A percentile compares a stretch with the other conserved stretches of the same genome.
These are phyloP conservation scores for Chionographis japonica DNA, from an alignment of 106 monocot species.

Conservation along the genomic window DNA sequence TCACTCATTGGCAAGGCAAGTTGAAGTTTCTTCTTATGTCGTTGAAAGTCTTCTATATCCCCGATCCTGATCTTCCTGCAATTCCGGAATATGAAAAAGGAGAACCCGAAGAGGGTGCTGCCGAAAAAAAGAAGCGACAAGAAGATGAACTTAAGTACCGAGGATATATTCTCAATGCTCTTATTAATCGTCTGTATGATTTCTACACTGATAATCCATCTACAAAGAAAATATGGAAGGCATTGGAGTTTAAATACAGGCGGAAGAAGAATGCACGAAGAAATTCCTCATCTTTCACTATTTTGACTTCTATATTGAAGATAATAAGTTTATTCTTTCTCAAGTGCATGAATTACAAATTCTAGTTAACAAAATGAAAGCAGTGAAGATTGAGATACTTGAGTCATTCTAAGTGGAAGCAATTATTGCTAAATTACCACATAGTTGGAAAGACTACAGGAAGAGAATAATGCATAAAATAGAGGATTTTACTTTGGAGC, in stretches of 20 bases:
- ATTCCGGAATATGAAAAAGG: no score
- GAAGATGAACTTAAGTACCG: slow-evolving; percentile 7
- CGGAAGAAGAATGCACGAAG: not conserved
- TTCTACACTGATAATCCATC: not conserved
- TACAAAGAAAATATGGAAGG: slow-evolving; percentile 4
- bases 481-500: no score
- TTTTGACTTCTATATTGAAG: slow-evolving; percentile 4
- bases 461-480: no score
- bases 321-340: not conserved
- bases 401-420: slow-evolving; percentile 11
- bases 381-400: slow-evolving; percentile 7
- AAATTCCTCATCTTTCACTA: slow-evolving; percentile 11
- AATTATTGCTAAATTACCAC: slow-evolving; percentile 11
- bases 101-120: not conserved
- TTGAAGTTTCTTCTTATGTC: no score
- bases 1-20: no score
- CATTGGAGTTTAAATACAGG: not conserved
- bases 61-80: no score
- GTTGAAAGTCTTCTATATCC: no score
- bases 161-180: slow-evolving; percentile 5
- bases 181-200: not conserved
- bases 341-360: slow-evolving; percentile 16
- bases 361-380: not conserved
- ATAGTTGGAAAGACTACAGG: no score
- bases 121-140: not conserved